Base-by-base conservation (phyloP, 2,329 filamentous ascomycete genomes). In the Cordyceps fumosorosea region DNA sequence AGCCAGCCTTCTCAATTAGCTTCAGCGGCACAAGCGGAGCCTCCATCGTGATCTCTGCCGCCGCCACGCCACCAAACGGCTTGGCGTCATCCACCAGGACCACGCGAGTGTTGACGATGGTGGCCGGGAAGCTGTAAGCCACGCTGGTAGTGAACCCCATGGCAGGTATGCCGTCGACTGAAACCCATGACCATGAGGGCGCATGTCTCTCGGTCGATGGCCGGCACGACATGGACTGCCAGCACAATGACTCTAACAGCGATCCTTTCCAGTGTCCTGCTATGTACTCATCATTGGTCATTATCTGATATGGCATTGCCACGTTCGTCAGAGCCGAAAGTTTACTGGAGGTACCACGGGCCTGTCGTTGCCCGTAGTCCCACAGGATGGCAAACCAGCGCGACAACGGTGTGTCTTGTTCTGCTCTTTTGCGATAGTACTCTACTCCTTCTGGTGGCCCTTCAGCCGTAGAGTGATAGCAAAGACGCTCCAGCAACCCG, bases 101-200 rank as follows among this genome's bases (percentile, higher is more conserved):
- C 24, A 56, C 32, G 8, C 44, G 51, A n/a, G 20, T 48, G 11
- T 29, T 3, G 20, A 14, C 7, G 26, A 62, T 24, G 7, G 29
- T 42, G 12, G 59, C 59, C 16, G 32, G 12, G 7, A 16, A 14
- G 18, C 8, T 5, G 14, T 48, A 5, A 5, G 50, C 48, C 7
- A 26, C 26, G 18, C 0, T 16, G 12, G 16, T 5, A n/a, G n/a
- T n/a, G 26, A 55, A 40, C 14, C 51, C 24, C 10, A 24, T 22
- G 11, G 10, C 11, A 10, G 20, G 12, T 5, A 18, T 56, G 7
- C 59, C 52, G 32, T 56, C 44, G 32, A 62, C 44, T 18, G n/a
- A 8, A 20, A 44, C 50, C 50, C 50, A 55, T 4, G 59, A 62
- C 59, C 59, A 62, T 2, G 59, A 62, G 12, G 59, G 59, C 14